Percentiles rank a stretch among this genome's conserved stretches.
These are phyloP conservation scores for Vaccinium macrocarpon DNA, from an alignment of 148 eudicot species.

Conservation along the genomic window DNA sequence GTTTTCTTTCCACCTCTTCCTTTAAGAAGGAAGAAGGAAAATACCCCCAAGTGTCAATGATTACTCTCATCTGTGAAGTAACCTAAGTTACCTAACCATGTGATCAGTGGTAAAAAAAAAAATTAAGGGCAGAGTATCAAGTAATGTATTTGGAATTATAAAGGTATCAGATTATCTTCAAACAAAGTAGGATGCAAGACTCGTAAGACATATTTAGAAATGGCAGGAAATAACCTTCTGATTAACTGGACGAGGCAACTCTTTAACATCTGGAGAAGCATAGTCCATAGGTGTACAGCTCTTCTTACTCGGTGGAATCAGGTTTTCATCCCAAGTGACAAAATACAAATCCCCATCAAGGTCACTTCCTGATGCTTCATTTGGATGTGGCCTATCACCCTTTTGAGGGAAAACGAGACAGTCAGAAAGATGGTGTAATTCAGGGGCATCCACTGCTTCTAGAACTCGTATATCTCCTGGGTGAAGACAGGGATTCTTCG, in stretches of 20 bases:
- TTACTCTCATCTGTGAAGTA: not conserved
- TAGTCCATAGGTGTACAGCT: constrained; percentile 90
- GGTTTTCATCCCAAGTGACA: constrained; percentile 80
- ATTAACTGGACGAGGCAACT: constrained; percentile 43
- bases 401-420: constrained; percentile 88
- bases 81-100: not conserved
- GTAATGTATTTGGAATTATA: not conserved
- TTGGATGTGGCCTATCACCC: constrained; percentile 82
- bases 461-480: constrained; percentile 84
- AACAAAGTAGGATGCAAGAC: not conserved
- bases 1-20: not conserved
- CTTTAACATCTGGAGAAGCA: constrained; percentile 45
- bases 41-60: not conserved
- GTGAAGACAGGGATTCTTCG: constrained; percentile 91
- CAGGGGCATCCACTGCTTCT: constrained; percentile 77
- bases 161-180: not conserved
- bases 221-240: constrained; percentile 43
- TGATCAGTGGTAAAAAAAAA: not conserved
- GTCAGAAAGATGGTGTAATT: constrained; percentile 66
- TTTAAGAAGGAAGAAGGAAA: not conserved
- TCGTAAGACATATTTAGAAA: not conserved
- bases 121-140: not conserved
- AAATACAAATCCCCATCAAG: constrained; percentile 92
- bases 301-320: constrained; percentile 74
- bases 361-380: constrained; percentile 97